phyloP scores from a whole-genome alignment of 306 rosid species.

The Prunus fruticosa region DNA sequence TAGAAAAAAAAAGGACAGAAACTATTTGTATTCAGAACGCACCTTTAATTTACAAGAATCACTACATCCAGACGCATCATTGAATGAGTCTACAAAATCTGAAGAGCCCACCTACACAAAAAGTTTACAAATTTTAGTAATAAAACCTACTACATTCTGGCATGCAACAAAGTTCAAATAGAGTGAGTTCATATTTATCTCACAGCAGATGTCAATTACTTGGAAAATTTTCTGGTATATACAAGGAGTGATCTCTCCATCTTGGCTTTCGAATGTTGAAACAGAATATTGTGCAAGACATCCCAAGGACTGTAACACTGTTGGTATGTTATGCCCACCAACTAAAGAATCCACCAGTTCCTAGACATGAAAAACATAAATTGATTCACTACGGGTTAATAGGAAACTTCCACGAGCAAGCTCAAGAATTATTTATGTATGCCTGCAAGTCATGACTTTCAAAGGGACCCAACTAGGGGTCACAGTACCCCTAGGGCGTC shows the following conservation, averaged over 20 bases:
- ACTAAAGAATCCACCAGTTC: slow-evolving; percentile 54
- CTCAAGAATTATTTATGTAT: not conserved
- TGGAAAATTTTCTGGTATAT: slow-evolving; percentile 61
- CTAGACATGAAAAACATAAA: slow-evolving; percentile 33
- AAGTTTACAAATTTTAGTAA: slow-evolving; percentile 6
- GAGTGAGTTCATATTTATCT: slow-evolving; percentile 19
- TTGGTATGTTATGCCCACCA: slow-evolving; percentile 57
- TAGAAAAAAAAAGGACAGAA: not conserved
- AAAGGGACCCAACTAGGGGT: not conserved
- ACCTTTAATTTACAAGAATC: slow-evolving; percentile 77
- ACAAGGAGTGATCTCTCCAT: slow-evolving; percentile 53
- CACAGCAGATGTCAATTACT: slow-evolving; percentile 38
- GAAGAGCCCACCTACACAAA: slow-evolving; percentile 53
- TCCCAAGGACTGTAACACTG: slow-evolving; percentile 87
- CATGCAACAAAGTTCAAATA: slow-evolving; percentile 22
- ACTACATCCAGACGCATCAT: slow-evolving; percentile 35
- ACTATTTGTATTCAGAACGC: slow-evolving; percentile 22
- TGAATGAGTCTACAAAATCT: slow-evolving; percentile 28
- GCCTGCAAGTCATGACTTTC: not conserved
- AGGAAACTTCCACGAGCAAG: not conserved
- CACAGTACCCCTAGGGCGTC: too few relatives aligned
- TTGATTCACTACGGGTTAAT: slow-evolving; percentile 8
- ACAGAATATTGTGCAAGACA: slow-evolving; percentile 71
- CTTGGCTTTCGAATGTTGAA: slow-evolving; percentile 60
- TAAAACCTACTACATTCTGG: slow-evolving; percentile 4